Evolutionary conservation across 2,329 filamentous ascomycete species (phyloP).

Genomic region (Colletotrichum tropicicola): DNA sequence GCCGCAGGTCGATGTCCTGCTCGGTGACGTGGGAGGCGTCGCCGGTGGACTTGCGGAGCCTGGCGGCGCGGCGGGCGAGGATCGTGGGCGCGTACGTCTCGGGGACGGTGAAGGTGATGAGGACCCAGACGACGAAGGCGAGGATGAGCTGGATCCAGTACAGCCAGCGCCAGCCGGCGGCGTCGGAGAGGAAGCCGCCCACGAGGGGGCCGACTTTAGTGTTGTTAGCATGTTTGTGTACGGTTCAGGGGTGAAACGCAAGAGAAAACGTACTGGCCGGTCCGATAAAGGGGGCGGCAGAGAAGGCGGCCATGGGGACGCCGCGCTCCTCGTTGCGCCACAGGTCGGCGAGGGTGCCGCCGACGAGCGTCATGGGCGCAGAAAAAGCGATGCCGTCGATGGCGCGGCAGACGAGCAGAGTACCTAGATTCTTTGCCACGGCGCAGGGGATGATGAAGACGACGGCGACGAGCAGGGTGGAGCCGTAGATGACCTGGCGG

Average conservation of each 20-base stretch:
- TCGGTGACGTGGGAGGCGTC: conserved; percentile 78
- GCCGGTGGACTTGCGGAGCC: conserved; percentile 75
- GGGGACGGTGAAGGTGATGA: conserved; percentile 89
- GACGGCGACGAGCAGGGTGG: conserved; percentile 75
- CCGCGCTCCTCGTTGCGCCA: conserved; percentile 86
- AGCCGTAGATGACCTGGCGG: conserved; percentile 74
- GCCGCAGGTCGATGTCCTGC: conserved; percentile 78
- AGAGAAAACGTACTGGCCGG: conserved; percentile 65
- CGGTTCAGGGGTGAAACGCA: neutral
- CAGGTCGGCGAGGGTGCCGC: conserved; percentile 84
- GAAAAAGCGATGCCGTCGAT: conserved; percentile 88
- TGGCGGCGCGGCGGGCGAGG: conserved; percentile 74
- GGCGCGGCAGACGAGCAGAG: conserved; percentile 77
- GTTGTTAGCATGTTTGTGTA: neutral
- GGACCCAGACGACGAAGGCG: conserved; percentile 71
- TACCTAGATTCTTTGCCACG: conserved; percentile 78
- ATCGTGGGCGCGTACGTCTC: conserved; percentile 89
- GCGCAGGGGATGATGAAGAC: conserved; percentile 85
- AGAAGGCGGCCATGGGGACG: conserved; percentile 88
- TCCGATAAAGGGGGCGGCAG: conserved; percentile 83
- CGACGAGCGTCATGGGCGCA: conserved; percentile 86
- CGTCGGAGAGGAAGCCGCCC: conserved; percentile 79
- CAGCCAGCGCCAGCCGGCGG: conserved; percentile 80
- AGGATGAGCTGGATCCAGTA: conserved; percentile 90
- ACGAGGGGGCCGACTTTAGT: conserved; percentile 71